Percentiles rank a stretch among this genome's conserved stretches.
Evolutionary conservation across 257 asterid genomes (phyloP).

Genomic region (Solanum sitiens): DNA sequence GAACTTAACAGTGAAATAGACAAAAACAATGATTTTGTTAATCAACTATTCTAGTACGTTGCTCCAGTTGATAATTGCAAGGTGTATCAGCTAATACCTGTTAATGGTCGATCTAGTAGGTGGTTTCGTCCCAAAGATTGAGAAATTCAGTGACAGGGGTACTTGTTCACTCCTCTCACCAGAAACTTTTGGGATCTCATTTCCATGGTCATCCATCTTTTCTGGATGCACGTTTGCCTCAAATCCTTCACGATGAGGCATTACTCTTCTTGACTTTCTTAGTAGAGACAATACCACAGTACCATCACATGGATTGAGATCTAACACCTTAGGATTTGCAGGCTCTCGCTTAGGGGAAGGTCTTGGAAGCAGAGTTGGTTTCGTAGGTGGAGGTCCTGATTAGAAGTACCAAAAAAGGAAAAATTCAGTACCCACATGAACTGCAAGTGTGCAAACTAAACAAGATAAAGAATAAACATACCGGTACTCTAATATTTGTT

Average conservation of each 20-base stretch:
- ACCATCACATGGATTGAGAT: conserved; percentile 51
- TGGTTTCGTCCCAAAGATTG: conserved; percentile 68
- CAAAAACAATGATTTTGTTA: neutral
- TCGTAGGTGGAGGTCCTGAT: conserved; percentile 79
- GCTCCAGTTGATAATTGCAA: neutral
- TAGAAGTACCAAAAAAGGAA: conserved; percentile 54
- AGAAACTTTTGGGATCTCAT: conserved; percentile 44
- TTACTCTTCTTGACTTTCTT: conserved; percentile 87
- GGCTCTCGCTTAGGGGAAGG: conserved; percentile 80
- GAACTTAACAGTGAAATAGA: neutral
- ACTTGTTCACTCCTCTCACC: conserved; percentile 65
- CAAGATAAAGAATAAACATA: conserved; percentile 12
- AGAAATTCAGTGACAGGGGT: conserved; percentile 88
- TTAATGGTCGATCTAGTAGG: conserved; percentile 86
- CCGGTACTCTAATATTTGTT: conserved; percentile 77
- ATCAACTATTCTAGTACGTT: neutral
- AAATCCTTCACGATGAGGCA: conserved; percentile 75
- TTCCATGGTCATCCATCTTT: conserved; percentile 44
- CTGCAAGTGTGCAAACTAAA: neutral
- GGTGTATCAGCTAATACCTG: neutral
- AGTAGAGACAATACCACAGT: conserved; percentile 95
- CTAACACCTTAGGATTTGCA: conserved; percentile 35
- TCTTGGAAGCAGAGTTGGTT: conserved; percentile 83
- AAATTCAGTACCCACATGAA: neutral
- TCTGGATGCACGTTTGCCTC: conserved; percentile 40